Conservation (phyloP, 768 basidiomycete genomes). For the Termitomyces sp. region DNA sequence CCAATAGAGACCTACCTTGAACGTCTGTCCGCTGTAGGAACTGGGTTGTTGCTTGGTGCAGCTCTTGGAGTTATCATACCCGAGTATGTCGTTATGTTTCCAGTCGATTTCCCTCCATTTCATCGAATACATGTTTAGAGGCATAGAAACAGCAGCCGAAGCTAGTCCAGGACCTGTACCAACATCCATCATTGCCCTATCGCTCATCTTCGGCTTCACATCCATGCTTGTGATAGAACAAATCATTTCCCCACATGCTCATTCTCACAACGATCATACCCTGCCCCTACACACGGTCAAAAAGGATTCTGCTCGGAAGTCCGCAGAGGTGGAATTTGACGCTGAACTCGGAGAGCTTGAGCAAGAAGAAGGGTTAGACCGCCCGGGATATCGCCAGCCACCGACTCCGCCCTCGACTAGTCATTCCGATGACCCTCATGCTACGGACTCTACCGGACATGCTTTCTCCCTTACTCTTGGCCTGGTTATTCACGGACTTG, state of each 20-base stretch:
- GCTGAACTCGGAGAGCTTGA: constrained; percentile 59
- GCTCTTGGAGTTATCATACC: constrained; percentile 91
- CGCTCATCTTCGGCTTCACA: constrained; percentile 56
- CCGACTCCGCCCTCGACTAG: constrained; percentile 7
- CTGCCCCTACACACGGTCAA: constrained; percentile 22
- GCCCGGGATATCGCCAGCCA: constrained; percentile 17
- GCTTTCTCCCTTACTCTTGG: constrained; percentile 81
- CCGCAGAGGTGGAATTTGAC: constrained; percentile 47
- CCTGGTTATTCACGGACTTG: constrained; percentile 79
- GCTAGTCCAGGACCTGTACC: constrained; percentile 36
- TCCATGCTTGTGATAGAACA: constrained; percentile 71
- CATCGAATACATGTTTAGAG: constrained; percentile 36
- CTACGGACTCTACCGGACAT: constrained; percentile 21
- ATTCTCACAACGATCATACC: constrained; percentile 26
- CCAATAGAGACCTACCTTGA: constrained; percentile 32
- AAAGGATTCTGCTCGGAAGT: constrained; percentile 6
- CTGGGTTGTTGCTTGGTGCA: constrained; percentile 84
- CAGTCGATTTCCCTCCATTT: not conserved
- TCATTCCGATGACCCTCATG: constrained; percentile 14
- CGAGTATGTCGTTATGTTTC: constrained; percentile 53
- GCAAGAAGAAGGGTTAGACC: constrained; percentile 28
- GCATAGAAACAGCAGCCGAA: constrained; percentile 56
- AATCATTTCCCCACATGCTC: constrained; percentile 46
- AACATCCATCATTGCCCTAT: constrained; percentile 51
- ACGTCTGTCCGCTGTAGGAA: constrained; percentile 54